Conservation (phyloP, 495 filamentous ascomycete species). For the Pseudotulostoma volvatum region DNA sequence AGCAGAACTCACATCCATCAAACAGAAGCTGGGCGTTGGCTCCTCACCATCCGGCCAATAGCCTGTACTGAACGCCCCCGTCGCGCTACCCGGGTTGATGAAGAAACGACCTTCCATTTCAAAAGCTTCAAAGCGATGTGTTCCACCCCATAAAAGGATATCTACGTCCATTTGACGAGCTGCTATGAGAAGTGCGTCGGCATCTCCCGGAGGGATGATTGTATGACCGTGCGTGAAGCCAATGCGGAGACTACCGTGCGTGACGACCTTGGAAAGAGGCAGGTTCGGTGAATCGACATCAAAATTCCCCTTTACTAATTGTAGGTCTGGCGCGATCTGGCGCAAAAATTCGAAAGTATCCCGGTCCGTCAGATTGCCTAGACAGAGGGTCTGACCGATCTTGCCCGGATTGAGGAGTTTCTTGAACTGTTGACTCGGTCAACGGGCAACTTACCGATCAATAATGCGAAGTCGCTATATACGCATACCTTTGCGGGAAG, state of each 20-base stretch:
- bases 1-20: conserved; percentile 81
- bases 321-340: conserved; percentile 77
- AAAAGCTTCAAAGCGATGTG: conserved; percentile 92
- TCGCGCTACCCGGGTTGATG: conserved; percentile 92
- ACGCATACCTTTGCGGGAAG: conserved; percentile 70
- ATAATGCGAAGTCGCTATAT: conserved; percentile 1
- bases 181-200: conserved; percentile 80
- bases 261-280: conserved; percentile 83
- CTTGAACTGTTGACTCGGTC: conserved; percentile 66
- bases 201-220: conserved; percentile 79
- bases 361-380: conserved; percentile 92
- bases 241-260: conserved; percentile 81
- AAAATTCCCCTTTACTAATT: conserved; percentile 87
- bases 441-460: too few relatives aligned
- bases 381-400: conserved; percentile 91
- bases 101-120: conserved; percentile 99
- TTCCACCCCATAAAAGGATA: conserved; percentile 94
- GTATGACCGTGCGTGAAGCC: conserved; percentile 96
- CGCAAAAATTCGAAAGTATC: conserved; percentile 91
- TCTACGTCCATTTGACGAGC: conserved; percentile 94
- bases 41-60: conserved; percentile 62
- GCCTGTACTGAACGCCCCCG: conserved; percentile 63
- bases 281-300: conserved; percentile 86
- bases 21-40: conserved; percentile 82
- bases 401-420: conserved; percentile 96